These are phyloP conservation scores for Penicillium olsonii DNA, from an alignment of 2,329 filamentous ascomycete species.

Conservation along the genomic window DNA sequence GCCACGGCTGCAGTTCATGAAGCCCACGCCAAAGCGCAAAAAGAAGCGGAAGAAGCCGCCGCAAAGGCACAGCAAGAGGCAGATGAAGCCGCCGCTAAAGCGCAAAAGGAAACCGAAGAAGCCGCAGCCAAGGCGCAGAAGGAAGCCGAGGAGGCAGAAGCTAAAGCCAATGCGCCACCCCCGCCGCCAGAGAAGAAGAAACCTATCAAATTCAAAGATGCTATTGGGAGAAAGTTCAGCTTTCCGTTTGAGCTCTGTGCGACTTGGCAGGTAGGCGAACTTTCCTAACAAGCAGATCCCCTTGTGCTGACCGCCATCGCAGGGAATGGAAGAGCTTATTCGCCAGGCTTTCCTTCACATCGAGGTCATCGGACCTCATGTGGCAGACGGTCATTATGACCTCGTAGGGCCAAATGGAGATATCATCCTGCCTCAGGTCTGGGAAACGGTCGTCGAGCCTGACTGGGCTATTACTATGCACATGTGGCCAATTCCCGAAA, in stretches of 20 bases:
- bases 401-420: slow-evolving; percentile 76
- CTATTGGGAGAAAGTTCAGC: slow-evolving; percentile 85
- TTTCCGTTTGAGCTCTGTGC: slow-evolving; percentile 85
- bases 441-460: slow-evolving; percentile 78
- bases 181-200: slow-evolving; percentile 63
- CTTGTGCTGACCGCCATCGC: slow-evolving; percentile 10
- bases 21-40: slow-evolving; percentile 36
- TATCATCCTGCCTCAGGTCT: slow-evolving; percentile 78
- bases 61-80: slow-evolving; percentile 36
- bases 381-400: slow-evolving; percentile 78
- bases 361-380: slow-evolving; percentile 72
- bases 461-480: slow-evolving; percentile 73
- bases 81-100: slow-evolving; percentile 33
- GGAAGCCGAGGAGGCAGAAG: slow-evolving; percentile 36
- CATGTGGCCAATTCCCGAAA: slow-evolving; percentile 64
- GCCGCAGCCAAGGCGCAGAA: slow-evolving; percentile 32
- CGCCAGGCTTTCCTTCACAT: slow-evolving; percentile 81
- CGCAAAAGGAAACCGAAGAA: slow-evolving; percentile 28
- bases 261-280: slow-evolving; percentile 72
- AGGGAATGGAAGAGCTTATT: slow-evolving; percentile 87
- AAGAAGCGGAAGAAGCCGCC: slow-evolving; percentile 38
- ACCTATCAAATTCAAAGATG: slow-evolving; percentile 88
- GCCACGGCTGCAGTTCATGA: slow-evolving; percentile 41
- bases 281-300: too few relatives aligned
- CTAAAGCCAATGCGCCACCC: slow-evolving; percentile 28